Evolutionary conservation across 345 rosid genomes (phyloP).

Genomic region (Salix caprea): DNA sequence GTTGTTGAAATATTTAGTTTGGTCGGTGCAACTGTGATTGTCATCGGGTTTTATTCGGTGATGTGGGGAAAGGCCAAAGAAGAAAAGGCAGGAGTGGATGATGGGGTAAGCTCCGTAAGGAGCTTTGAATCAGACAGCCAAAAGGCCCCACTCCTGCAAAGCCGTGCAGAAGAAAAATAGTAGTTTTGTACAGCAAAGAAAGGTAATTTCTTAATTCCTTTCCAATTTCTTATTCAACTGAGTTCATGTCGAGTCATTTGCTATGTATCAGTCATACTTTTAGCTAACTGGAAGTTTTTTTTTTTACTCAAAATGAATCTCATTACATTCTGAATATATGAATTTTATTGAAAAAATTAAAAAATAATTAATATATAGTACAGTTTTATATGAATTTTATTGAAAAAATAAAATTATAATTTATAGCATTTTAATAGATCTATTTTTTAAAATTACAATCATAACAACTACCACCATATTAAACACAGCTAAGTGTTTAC

Average conservation of each 20-base stretch:
- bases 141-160: slow-evolving; percentile 37
- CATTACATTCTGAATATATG: background rate
- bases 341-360: background rate
- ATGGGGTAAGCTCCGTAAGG: background rate
- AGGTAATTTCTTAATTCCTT: slow-evolving; percentile 9
- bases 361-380: no score
- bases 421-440: no score
- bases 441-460: no score
- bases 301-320: background rate
- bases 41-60: slow-evolving; percentile 47
- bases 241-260: background rate
- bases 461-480: no score
- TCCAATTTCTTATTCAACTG: background rate
- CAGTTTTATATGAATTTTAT: no score
- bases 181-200: slow-evolving; percentile 7
- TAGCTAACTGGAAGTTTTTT: background rate
- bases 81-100: slow-evolving; percentile 17
- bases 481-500: no score
- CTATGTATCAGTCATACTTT: background rate
- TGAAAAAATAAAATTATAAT: no score
- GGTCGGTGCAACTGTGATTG: slow-evolving; percentile 47
- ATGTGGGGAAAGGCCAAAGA: slow-evolving; percentile 58
- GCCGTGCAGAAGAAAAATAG: slow-evolving; percentile 26
- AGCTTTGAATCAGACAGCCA: slow-evolving; percentile 23
- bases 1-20: slow-evolving; percentile 22